These are phyloP conservation scores for Eutypella sp. DNA, from an alignment of 2,329 filamentous ascomycete genomes.

Conservation along the genomic window DNA sequence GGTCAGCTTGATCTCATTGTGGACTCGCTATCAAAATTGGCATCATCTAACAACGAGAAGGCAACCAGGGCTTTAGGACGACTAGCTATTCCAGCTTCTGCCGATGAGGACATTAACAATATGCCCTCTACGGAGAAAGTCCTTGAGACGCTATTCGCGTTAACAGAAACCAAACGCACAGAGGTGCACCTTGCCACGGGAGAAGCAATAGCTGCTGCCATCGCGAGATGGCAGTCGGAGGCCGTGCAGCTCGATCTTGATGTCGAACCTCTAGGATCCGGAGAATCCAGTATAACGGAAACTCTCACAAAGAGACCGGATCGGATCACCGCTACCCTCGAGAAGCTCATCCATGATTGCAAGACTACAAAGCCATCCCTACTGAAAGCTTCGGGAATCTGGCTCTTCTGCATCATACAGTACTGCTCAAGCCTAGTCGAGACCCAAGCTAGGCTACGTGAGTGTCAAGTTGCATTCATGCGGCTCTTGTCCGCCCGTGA, in stretches of 20 bases:
- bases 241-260: slow-evolving; percentile 72
- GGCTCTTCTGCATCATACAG: slow-evolving; percentile 87
- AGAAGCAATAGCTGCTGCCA: slow-evolving; percentile 75
- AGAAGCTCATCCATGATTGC: slow-evolving; percentile 72
- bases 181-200: slow-evolving; percentile 90
- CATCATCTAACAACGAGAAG: slow-evolving; percentile 57
- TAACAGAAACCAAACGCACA: slow-evolving; percentile 79
- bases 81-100: slow-evolving; percentile 54
- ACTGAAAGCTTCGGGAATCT: slow-evolving; percentile 89
- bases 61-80: slow-evolving; percentile 78
- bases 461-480: slow-evolving; percentile 85
- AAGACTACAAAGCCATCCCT: slow-evolving; percentile 82
- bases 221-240: slow-evolving; percentile 78
- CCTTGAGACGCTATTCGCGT: slow-evolving; percentile 62
- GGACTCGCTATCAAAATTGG: slow-evolving; percentile 65
- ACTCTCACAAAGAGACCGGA: slow-evolving; percentile 33
- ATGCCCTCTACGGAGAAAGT: slow-evolving; percentile 46
- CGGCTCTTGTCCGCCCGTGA: slow-evolving; percentile 81
- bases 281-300: slow-evolving; percentile 25
- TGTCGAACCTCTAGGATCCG: slow-evolving; percentile 51
- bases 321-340: slow-evolving; percentile 51
- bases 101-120: slow-evolving; percentile 31
- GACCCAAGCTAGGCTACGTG: slow-evolving; percentile 67
- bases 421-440: slow-evolving; percentile 77
- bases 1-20: slow-evolving; percentile 57